Conservation (phyloP, 108 stramenopile species). For the Nitzschia putrida region DNA sequence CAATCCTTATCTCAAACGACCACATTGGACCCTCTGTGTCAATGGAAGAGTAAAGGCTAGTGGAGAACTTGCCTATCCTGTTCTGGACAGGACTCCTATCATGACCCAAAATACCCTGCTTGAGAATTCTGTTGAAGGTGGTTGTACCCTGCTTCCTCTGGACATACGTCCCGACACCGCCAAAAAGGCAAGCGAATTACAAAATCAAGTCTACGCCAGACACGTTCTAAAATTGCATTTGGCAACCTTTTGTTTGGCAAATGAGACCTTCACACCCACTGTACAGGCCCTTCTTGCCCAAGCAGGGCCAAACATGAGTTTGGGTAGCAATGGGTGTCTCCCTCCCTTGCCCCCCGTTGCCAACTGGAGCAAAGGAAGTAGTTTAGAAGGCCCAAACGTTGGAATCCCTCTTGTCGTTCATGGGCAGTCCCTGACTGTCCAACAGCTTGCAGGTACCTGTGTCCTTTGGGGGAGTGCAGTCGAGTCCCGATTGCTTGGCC, state of each 20-base stretch:
- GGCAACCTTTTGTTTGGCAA: slow-evolving; percentile 34
- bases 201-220: slow-evolving; percentile 11
- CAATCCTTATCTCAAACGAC: slow-evolving; percentile 82
- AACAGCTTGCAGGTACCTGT: slow-evolving; percentile 38
- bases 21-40: slow-evolving; percentile 72
- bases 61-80: slow-evolving; percentile 76
- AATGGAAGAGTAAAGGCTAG: slow-evolving; percentile 64
- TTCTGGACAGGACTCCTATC: slow-evolving; percentile 39
- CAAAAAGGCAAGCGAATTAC: slow-evolving; percentile 25
- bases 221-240: slow-evolving; percentile 50
- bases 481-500: slow-evolving; percentile 22
- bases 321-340: slow-evolving; percentile 24
- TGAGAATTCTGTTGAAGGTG: slow-evolving; percentile 32
- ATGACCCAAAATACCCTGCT: slow-evolving; percentile 38
- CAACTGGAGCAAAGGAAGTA: slow-evolving; percentile 68
- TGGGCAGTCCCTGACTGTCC: slow-evolving; percentile 39
- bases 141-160: slow-evolving; percentile 27
- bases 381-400: slow-evolving; percentile 56
- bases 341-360: slow-evolving; percentile 55
- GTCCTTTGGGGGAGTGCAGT: slow-evolving; percentile 42
- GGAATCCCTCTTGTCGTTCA: slow-evolving; percentile 59
- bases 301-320: slow-evolving; percentile 39
- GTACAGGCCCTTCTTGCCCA: slow-evolving; percentile 66
- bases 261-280: slow-evolving; percentile 50
- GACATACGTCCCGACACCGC: slow-evolving; percentile 15